Base-by-base conservation (phyloP, 2,329 filamentous ascomycete genomes). In the Metarhizium rileyi region DNA sequence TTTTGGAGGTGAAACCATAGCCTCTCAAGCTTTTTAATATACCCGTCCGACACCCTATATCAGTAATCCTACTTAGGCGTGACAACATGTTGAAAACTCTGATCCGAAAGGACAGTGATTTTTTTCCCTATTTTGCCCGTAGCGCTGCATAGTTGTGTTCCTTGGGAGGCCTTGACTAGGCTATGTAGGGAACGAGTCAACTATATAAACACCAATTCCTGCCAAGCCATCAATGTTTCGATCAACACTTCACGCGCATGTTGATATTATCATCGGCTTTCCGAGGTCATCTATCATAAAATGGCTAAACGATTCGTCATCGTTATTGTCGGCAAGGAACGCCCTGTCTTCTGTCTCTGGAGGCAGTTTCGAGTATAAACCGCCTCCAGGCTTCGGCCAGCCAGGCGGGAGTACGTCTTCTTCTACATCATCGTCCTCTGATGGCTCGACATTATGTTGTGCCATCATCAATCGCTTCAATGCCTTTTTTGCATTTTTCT, bases 261-360 rank as follows among this genome's bases (percentile, higher is more conserved):
- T 55, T 12, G 63, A 54, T 20, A 66, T 57, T 41, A 63, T 53
- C 20, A 69, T 63, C 45, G 68, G 65, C 52, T 63, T 66, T n/a
- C 69, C 68, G 20, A 61, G 53, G 20, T 51, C 54, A 35, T 71
- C 66, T 8, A 72, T 66, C 51, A 66, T 58, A 53, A 73, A 73
- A 47, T 72, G 69, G 41, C 69, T 72, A 44, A 73, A 73, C 0
- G 69, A 63, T 44, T 70, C 67, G 44, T 69, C 67, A 35, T 72
- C 69, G 22, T 70, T 66, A 4, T 66, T 61, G 44, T 72, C 70
- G 26, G 61, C 50, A 18, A 72, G 56, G 26, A 68, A 60, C 5
- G 48, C 46, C n/a, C 58, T 53, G 48, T 73, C 69, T 26, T 70
- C 61, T 7, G 59, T 62, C 52, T 73, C 70, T 0, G 64, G 62